Evolutionary conservation across 345 rosid species (phyloP).

Genomic region (Physaria fendleri): DNA sequence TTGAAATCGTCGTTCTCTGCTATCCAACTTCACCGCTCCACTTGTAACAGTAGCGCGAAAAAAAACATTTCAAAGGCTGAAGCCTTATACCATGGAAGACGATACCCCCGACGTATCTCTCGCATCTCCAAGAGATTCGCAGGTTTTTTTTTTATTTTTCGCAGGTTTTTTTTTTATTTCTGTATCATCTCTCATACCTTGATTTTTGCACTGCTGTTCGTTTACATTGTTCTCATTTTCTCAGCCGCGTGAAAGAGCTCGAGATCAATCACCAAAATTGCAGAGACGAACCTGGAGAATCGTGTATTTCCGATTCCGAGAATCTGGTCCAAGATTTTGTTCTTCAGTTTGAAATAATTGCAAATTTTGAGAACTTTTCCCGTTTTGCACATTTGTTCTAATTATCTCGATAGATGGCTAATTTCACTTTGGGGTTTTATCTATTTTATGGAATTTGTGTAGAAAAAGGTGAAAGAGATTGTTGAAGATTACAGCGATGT

Average conservation of each 20-base stretch:
- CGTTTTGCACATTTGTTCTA: neutral
- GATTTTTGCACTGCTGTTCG: neutral
- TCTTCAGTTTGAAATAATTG: slow-evolving; percentile 51
- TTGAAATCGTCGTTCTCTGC: neutral
- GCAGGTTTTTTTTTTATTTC: too few species aligned
- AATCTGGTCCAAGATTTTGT: slow-evolving; percentile 38
- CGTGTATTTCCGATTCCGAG: slow-evolving; percentile 32
- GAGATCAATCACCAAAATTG: slow-evolving; percentile 29
- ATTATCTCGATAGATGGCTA: neutral
- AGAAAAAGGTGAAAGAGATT: slow-evolving; percentile 61
- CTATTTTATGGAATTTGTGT: slow-evolving; percentile 2
- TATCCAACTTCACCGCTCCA: slow-evolving; percentile 4
- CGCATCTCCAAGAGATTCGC: slow-evolving; percentile 17
- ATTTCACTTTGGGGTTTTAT: neutral
- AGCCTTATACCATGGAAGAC: slow-evolving; percentile 19
- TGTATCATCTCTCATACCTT: neutral
- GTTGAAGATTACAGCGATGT: slow-evolving; percentile 50
- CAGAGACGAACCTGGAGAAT: slow-evolving; percentile 26
- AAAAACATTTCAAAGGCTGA: neutral
- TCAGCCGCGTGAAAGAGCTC: slow-evolving; percentile 58
- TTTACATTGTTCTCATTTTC: neutral
- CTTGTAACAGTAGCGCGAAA: neutral
- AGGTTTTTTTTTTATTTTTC: slow-evolving; percentile 8
- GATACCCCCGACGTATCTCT: slow-evolving; percentile 2
- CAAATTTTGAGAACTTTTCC: neutral